These are phyloP conservation scores for Smallanthus sonchifolius DNA, from an alignment of 129 eudicot genomes.

Conservation along the genomic window DNA sequence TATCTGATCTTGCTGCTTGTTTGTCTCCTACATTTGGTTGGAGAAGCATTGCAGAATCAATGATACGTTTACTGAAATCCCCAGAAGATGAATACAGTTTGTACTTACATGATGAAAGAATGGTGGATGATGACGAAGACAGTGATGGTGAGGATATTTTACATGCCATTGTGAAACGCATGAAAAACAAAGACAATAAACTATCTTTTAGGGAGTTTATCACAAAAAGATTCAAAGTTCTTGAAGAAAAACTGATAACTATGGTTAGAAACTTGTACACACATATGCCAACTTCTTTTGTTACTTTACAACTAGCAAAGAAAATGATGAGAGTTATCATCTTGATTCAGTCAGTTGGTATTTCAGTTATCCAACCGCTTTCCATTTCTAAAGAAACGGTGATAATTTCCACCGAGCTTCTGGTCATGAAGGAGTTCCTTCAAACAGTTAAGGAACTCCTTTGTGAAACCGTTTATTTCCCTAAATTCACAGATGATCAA, in stretches of 20 bases:
- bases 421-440: constrained; percentile 30
- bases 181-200: not conserved
- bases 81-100: constrained; percentile 34
- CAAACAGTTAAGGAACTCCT: constrained; percentile 27
- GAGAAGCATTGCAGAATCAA: constrained; percentile 30
- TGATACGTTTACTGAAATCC: constrained; percentile 45
- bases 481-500: constrained; percentile 3
- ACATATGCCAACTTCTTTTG: constrained; percentile 52
- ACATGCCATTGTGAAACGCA: no score
- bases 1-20: constrained; percentile 33
- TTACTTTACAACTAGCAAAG: constrained; percentile 30
- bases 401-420: not conserved
- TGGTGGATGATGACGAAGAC: not conserved
- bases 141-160: not conserved
- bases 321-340: constrained; percentile 33
- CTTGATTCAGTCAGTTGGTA: constrained; percentile 22
- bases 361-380: constrained; percentile 1
- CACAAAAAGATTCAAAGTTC: constrained; percentile 10
- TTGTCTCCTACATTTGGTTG: constrained; percentile 44
- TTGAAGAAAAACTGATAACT: constrained; percentile 26
- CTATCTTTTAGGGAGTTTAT: constrained; percentile 36
- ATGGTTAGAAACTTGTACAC: constrained; percentile 44
- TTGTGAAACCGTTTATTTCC: constrained; percentile 25
- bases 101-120: constrained; percentile 18
- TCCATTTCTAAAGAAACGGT: not conserved